Conservation (phyloP, 805 yeast species). For the Candida manassasensis region DNA sequence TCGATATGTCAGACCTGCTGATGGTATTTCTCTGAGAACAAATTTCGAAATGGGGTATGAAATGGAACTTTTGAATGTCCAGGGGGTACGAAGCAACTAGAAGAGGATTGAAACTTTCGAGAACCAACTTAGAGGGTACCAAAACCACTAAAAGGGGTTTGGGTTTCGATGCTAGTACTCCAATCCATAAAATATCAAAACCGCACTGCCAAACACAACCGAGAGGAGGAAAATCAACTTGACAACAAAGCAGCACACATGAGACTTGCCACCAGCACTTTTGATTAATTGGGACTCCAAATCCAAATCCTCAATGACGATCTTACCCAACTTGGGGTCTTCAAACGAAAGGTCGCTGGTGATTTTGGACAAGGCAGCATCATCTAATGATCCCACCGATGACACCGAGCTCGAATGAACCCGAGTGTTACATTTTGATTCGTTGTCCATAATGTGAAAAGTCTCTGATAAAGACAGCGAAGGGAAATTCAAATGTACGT, state of each 20-base stretch:
- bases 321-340: slow-evolving; percentile 13
- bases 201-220: slow-evolving; percentile 29
- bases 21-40: no score
- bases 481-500: no score
- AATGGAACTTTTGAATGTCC: no score
- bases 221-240: slow-evolving; percentile 25
- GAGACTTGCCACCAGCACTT: slow-evolving; percentile 36
- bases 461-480: background rate
- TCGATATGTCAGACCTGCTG: no score
- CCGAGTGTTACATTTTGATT: background rate
- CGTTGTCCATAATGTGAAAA: background rate
- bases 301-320: slow-evolving; percentile 27
- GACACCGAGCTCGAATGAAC: slow-evolving; percentile 3
- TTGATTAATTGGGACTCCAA: slow-evolving; percentile 33
- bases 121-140: no score
- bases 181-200: slow-evolving; percentile 33
- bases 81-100: no score
- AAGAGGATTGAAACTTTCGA: no score
- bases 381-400: background rate
- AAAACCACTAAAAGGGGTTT: background rate
- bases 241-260: slow-evolving; percentile 27
- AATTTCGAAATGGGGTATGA: no score
- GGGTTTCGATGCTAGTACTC: no score
- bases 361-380: background rate
- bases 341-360: background rate